Base-by-base conservation (phyloP, 2,329 filamentous ascomycete species). In the Lasiodiplodia gonubiensis region DNA sequence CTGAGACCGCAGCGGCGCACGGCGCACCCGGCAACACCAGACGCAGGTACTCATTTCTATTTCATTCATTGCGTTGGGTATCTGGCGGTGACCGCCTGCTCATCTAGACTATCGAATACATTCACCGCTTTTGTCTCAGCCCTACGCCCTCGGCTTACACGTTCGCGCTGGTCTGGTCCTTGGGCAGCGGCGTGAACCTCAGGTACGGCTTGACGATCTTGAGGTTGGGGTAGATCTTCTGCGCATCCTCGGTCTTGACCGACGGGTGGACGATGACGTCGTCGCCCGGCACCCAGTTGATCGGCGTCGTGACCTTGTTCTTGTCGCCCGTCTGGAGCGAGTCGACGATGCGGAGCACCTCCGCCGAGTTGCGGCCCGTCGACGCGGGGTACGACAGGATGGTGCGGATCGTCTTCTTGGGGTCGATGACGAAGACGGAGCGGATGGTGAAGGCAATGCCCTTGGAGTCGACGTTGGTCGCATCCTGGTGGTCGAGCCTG, bases 341-440 rank as follows among this genome's bases (percentile, higher is more conserved):
- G 74, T 88, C 86, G 70, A 88, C 83, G 51, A 88, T 85, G 54
- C 86, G 79, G 68, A 88, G 75, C 54, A 88, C 85, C 75, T 88
- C 86, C 6, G 81, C 79, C 7, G 84, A 83, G 73, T 88, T 88
- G 54, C 86, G 78, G 42, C 94, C 94, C 54, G 93, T 96, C 68
- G 91, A 94, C 69, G 94, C 93, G 52, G 94, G 94, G 86, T 97
- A 97, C n/a, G 66, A 64, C 77, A 92, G 90, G 84, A 97, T 91
- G 79, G 93, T 96, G 78, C 94, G 90, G 82, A 97, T 95, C 80
- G 90, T 94, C 89, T 97, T 97, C 81, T 88, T 89, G 71, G 93
- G 93, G 84, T 97, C 93, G 80, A 97, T 95, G 83, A 97, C 86
- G 86, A 96, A 97, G 78, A 97, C 94, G 74, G 91, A 93, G 76